Evolutionary conservation across 2,329 filamentous ascomycete species (phyloP).

Genomic region (Rutstroemia sp.): DNA sequence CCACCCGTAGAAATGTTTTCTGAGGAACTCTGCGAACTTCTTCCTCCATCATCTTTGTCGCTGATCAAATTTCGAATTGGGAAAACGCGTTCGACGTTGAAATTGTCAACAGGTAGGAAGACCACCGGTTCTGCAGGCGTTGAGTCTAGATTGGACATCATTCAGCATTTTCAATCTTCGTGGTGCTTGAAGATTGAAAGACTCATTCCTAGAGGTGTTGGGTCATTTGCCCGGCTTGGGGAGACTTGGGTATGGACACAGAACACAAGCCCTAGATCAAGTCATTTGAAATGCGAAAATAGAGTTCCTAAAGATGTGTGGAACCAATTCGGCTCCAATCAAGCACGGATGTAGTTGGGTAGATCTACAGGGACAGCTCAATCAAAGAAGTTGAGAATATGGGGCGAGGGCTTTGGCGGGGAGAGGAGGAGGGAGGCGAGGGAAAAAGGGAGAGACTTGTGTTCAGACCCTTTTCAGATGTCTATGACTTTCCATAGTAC

Average conservation of each 20-base stretch:
- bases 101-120: conserved; percentile 14
- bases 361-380: too few relatives aligned
- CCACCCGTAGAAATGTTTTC: not conserved
- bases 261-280: not conserved
- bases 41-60: not conserved
- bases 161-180: conserved; percentile 3
- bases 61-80: conserved; percentile 20
- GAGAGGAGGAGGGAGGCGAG: too few relatives aligned
- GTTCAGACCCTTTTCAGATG: too few relatives aligned
- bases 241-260: not conserved
- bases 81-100: conserved; percentile 20
- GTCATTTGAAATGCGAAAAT: not conserved
- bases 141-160: conserved; percentile 6
- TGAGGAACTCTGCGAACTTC: not conserved
- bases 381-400: too few relatives aligned
- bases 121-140: conserved; percentile 11
- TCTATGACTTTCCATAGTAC: too few relatives aligned
- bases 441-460: too few relatives aligned
- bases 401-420: too few relatives aligned
- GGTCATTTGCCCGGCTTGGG: not conserved
- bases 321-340: too few relatives aligned
- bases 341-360: too few relatives aligned
- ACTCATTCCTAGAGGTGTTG: not conserved
- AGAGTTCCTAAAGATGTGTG: too few relatives aligned
- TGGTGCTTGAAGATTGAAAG: not conserved